phyloP scores from a whole-genome alignment of 2,329 filamentous ascomycete species.

The Podosphaera aphanis region DNA sequence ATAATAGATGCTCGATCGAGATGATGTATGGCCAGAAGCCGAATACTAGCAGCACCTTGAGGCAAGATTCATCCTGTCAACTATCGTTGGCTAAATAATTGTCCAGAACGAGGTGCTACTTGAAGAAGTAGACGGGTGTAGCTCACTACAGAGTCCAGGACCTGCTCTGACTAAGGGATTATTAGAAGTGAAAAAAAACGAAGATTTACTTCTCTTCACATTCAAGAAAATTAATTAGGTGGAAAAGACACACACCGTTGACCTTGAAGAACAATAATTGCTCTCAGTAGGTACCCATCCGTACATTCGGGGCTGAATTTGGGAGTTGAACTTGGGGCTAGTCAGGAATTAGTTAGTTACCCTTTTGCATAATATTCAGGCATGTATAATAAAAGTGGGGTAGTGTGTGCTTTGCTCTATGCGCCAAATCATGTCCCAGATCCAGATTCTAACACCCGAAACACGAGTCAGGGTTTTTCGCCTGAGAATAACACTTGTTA shows the following conservation, averaged over 20 bases:
- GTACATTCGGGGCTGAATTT: no score
- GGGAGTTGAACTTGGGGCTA: no score
- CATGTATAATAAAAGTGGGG: no score
- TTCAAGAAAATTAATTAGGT: not conserved
- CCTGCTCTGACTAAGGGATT: not conserved
- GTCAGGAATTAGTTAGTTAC: no score
- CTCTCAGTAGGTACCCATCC: not conserved
- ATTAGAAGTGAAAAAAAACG: not conserved
- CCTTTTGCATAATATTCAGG: no score
- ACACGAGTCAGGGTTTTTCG: no score
- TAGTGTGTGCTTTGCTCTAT: no score
- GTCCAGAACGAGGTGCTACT: not conserved
- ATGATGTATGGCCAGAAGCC: constrained; percentile 6
- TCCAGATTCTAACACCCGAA: no score
- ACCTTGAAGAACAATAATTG: not conserved
- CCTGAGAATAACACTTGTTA: no score
- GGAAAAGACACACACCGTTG: not conserved
- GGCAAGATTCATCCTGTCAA: constrained; percentile 11
- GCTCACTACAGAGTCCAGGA: not conserved
- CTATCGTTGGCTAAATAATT: constrained; percentile 9
- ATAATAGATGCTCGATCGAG: constrained; percentile 5
- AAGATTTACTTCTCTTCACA: not conserved
- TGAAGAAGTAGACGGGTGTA: not conserved
- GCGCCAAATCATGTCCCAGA: no score
- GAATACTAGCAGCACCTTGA: constrained; percentile 8